These are phyloP conservation scores for Chaetomidium leptoderma DNA, from an alignment of 495 filamentous ascomycete species.

Conservation along the genomic window DNA sequence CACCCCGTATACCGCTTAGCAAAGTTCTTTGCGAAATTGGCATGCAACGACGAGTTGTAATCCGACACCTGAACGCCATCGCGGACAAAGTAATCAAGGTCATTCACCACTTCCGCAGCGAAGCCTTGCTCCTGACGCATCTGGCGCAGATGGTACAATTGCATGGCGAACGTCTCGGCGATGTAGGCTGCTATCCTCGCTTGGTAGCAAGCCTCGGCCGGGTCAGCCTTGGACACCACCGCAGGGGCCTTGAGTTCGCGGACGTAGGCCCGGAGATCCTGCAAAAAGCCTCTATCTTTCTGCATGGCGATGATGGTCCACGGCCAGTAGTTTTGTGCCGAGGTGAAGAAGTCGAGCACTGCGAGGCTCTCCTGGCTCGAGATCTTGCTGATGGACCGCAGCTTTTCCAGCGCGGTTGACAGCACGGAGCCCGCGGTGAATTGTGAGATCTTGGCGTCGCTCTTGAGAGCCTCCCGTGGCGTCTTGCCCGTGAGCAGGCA, in stretches of 20 bases:
- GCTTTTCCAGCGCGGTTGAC: slow-evolving; percentile 64
- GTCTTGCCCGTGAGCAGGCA: slow-evolving; percentile 85
- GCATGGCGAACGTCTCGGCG: slow-evolving; percentile 86
- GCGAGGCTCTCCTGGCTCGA: slow-evolving; percentile 60
- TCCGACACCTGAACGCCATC: slow-evolving; percentile 66
- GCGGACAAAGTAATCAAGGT: slow-evolving; percentile 70
- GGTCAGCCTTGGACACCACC: slow-evolving; percentile 41
- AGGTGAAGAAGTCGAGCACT: slow-evolving; percentile 79
- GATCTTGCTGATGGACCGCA: slow-evolving; percentile 63
- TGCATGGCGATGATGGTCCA: slow-evolving; percentile 77
- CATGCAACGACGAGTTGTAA: slow-evolving; percentile 83
- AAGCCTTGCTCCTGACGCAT: slow-evolving; percentile 58
- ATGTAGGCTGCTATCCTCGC: slow-evolving; percentile 74
- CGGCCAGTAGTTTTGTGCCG: slow-evolving; percentile 86
- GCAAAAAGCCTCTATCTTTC: slow-evolving; percentile 67
- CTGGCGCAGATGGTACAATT: slow-evolving; percentile 76
- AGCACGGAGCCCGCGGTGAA: slow-evolving; percentile 59
- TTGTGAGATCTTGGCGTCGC: slow-evolving; percentile 47
- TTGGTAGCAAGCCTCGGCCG: slow-evolving; percentile 51
- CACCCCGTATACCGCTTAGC: slow-evolving; percentile 67
- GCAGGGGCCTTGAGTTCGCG: slow-evolving; percentile 54
- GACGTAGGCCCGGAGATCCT: slow-evolving; percentile 62
- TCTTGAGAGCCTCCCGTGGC: slow-evolving; percentile 65
- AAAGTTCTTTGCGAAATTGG: slow-evolving; percentile 80
- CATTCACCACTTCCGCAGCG: slow-evolving; percentile 62